Conservation (phyloP, 139 green algal species). For the Cymbomonas tetramitiformis region DNA sequence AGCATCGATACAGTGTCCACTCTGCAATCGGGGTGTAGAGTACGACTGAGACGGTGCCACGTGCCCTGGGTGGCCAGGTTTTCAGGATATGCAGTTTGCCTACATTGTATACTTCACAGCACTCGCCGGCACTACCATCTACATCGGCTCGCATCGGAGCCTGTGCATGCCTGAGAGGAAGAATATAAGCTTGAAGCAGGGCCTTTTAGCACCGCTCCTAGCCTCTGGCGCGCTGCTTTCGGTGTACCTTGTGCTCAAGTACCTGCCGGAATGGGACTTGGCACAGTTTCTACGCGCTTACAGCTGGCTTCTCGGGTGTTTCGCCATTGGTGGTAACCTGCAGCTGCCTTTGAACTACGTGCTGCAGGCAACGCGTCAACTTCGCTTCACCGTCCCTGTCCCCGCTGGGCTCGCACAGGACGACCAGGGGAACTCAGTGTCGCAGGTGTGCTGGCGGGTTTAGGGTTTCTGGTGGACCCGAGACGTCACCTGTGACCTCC, state of each 20-base stretch:
- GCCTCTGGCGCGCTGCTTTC: neutral
- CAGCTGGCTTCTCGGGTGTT: constrained; percentile 61
- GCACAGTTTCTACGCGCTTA: constrained; percentile 52
- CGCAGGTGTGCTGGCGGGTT: neutral
- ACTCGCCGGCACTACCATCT: constrained; percentile 57
- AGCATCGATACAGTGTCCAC: too few species aligned
- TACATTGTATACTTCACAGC: constrained; percentile 49
- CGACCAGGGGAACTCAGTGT: neutral
- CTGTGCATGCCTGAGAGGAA: constrained; percentile 39
- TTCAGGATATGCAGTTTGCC: neutral
- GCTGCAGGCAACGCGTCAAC: too few species aligned
- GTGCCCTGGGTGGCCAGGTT: too few species aligned
- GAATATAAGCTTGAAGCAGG: constrained; percentile 42
- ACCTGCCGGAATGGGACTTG: constrained; percentile 48
- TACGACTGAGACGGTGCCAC: too few species aligned
- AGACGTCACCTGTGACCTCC: too few species aligned
- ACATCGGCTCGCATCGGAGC: constrained; percentile 55
- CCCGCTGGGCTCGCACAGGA: constrained; percentile 1
- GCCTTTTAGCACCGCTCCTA: neutral
- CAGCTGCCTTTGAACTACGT: constrained; percentile 11
- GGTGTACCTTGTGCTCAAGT: constrained; percentile 46
- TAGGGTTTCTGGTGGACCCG: too few species aligned
- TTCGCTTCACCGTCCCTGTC: neutral
- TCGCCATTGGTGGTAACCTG: constrained; percentile 37
- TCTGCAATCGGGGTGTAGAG: too few species aligned